Evolutionary conservation across 257 asterid species (phyloP).

Genomic region (Galeopsis tetrahit): DNA sequence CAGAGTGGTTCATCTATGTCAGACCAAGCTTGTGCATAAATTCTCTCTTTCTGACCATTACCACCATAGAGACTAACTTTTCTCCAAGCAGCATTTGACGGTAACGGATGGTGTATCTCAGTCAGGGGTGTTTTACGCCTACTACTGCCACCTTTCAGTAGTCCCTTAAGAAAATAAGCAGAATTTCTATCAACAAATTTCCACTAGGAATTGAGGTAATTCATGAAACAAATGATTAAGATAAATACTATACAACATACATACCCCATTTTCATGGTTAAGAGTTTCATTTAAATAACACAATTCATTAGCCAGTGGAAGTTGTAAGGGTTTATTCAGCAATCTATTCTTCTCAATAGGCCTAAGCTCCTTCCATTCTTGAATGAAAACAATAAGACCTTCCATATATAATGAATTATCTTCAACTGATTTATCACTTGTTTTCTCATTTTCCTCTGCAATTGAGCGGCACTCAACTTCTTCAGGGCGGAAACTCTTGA

Average conservation of each 20-base stretch:
- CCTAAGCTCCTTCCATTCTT: conserved; percentile 84
- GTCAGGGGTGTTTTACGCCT: conserved; percentile 71
- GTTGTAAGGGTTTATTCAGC: conserved; percentile 78
- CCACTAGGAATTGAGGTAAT: conserved; percentile 16
- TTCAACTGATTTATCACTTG: conserved; percentile 39
- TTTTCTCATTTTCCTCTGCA: conserved; percentile 44
- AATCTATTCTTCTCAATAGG: conserved; percentile 75
- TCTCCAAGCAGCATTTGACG: conserved; percentile 76
- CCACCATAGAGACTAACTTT: conserved; percentile 56
- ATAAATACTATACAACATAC: conserved; percentile 29
- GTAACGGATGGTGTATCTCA: conserved; percentile 81
- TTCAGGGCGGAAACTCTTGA: conserved; percentile 75
- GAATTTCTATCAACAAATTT: conserved; percentile 19
- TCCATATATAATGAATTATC: conserved; percentile 54
- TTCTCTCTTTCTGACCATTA: conserved; percentile 60
- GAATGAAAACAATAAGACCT: conserved; percentile 57
- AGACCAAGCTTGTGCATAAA: conserved; percentile 88
- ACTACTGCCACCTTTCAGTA: conserved; percentile 80
- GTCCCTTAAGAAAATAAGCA: conserved; percentile 60
- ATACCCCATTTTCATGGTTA: conserved; percentile 80
- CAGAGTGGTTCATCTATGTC: conserved; percentile 88
- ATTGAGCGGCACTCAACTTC: conserved; percentile 56
- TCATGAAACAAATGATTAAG: conserved; percentile 22
- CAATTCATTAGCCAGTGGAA: conserved; percentile 80
- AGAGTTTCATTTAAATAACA: conserved; percentile 75